Evolutionary conservation across 2,329 filamentous ascomycete species (phyloP), one percentile per base, ranked within the genome.

Genomic region (Aspergillus transmontanensis): DNA sequence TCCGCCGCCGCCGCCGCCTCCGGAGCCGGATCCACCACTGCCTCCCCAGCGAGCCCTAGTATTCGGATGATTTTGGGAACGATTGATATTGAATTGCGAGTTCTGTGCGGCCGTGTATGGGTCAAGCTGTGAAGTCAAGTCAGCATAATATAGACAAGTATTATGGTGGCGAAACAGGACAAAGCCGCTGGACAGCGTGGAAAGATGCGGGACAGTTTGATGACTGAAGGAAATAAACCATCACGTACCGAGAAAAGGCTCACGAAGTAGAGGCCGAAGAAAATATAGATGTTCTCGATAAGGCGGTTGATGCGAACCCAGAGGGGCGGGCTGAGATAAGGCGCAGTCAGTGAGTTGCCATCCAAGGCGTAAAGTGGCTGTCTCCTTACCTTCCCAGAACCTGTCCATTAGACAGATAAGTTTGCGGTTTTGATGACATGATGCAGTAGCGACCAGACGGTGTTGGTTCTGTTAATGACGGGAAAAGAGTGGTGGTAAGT

Each of bases 221-320:
- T 4, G 14, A n/a, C 32, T 19, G 5, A 26, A n/a, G 7, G 9
- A 7, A 34, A 51, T 5, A 6, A 32, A 12, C 3, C 7, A 51
- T 39, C 12, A 72, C 78, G 36, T 77, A 83, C 81, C 58, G 81
- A 79, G 64, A 84, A 82, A 11, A 84, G 73, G 48, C 79, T 81
- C 48, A 81, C 80, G 32, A 84, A 67, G 63, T 84, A 84, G 28
- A 84, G 72, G 6, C 82, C 82, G 6, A 84, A 50, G 67, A 84
- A 83, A 64, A 79, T 70, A 67, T 84, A 84, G 57, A 80, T 62
- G 59, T 71, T 73, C 56, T 82, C 74, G 62, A 80, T 61, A 70
- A 81, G 76, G 65, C 77, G 78, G 56, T 70, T 72, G 62, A 81
- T 57, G 56, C 80, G 82, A 61, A 80, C 77, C 19, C 79, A 72